Evolutionary conservation across 2,329 filamentous ascomycete species (phyloP).

Genomic region (Trichoderma asperellum): DNA sequence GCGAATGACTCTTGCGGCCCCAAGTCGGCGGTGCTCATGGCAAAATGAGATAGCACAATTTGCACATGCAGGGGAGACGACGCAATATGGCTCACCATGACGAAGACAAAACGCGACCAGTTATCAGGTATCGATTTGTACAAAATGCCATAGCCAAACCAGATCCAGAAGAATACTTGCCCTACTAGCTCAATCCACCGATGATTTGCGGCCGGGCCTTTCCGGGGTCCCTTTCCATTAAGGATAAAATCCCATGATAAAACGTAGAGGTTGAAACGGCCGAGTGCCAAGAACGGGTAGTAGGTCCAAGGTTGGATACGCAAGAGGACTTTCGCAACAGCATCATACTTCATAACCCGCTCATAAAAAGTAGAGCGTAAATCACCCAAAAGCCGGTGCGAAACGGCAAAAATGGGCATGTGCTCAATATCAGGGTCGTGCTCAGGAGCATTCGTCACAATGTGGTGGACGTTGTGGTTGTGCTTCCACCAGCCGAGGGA

Average conservation of each 20-base stretch:
- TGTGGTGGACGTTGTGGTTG: constrained; percentile 70
- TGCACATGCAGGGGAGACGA: constrained; percentile 72
- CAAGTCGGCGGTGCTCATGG: constrained; percentile 69
- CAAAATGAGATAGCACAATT: constrained; percentile 74
- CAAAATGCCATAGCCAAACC: constrained; percentile 69
- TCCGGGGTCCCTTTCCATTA: constrained; percentile 59
- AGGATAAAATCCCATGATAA: constrained; percentile 66
- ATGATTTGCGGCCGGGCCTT: constrained; percentile 65
- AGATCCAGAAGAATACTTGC: constrained; percentile 63
- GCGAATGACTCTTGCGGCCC: constrained; percentile 68
- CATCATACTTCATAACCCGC: constrained; percentile 66
- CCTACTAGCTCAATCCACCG: constrained; percentile 67
- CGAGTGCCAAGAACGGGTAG: constrained; percentile 68
- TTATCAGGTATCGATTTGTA: constrained; percentile 63
- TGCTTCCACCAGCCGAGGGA: constrained; percentile 73
- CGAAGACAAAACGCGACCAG: constrained; percentile 61
- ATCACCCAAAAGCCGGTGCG: constrained; percentile 66
- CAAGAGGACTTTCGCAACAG: constrained; percentile 61
- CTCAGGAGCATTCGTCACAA: constrained; percentile 66
- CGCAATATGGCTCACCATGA: constrained; percentile 66
- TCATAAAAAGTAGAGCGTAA: constrained; percentile 69
- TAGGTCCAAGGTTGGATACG: constrained; percentile 68
- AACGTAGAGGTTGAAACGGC: constrained; percentile 73
- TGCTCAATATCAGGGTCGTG: constrained; percentile 67
- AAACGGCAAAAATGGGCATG: constrained; percentile 70